These are phyloP conservation scores for Eucalyptus victrix DNA, from an alignment of 345 rosid species.

Conservation along the genomic window DNA sequence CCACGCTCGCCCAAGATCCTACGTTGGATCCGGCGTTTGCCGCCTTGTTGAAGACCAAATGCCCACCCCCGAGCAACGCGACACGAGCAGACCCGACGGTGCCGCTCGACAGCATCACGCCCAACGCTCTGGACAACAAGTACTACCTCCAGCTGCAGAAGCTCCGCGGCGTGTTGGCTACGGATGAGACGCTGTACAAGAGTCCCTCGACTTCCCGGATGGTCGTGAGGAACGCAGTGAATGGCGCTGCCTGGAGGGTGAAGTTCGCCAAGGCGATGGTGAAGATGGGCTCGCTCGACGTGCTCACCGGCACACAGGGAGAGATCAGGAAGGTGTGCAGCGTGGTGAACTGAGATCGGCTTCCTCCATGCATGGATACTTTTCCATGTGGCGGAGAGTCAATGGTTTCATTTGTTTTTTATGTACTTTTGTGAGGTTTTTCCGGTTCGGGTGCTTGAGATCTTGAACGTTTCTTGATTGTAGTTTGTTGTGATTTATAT, in stretches of 20 bases:
- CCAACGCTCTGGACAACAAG: slow-evolving; percentile 15
- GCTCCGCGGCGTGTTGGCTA: slow-evolving; percentile 16
- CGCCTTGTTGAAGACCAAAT: slow-evolving; percentile 15
- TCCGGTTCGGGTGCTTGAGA: neutral
- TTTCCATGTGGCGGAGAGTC: rapidly evolving
- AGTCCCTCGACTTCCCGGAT: slow-evolving; percentile 3
- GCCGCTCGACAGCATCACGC: slow-evolving; percentile 6
- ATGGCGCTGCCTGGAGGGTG: slow-evolving; percentile 3
- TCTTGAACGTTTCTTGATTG: neutral
- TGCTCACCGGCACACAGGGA: slow-evolving; percentile 12
- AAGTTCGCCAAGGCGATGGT: slow-evolving; percentile 25
- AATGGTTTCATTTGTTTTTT: neutral
- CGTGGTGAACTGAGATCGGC: neutral
- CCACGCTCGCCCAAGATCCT: slow-evolving; percentile 24
- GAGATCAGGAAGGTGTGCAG: slow-evolving; percentile 26
- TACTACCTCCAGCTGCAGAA: slow-evolving; percentile 14
- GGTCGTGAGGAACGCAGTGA: slow-evolving; percentile 9
- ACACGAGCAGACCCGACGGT: neutral
- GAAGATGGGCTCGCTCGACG: slow-evolving; percentile 23
- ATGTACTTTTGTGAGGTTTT: neutral
- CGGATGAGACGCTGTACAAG: slow-evolving; percentile 20
- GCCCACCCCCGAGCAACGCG: slow-evolving; percentile 2
- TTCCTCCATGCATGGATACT: neutral
- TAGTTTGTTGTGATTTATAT: neutral
- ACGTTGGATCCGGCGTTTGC: slow-evolving; percentile 11